Base-by-base conservation (phyloP, 495 filamentous ascomycete genomes). In the Penicillium lagena region DNA sequence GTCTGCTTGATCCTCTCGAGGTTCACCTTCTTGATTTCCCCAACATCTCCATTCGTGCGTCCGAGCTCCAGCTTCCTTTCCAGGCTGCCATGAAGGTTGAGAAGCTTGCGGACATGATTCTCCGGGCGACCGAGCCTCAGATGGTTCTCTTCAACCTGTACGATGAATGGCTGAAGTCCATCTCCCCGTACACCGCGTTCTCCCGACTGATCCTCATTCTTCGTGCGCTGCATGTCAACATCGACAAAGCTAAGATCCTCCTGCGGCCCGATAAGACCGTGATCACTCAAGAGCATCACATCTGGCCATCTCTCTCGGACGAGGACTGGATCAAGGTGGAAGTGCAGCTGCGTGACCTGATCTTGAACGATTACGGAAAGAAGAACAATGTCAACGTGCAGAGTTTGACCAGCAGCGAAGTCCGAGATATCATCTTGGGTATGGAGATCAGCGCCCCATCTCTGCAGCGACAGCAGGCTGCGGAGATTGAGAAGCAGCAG, bases 41-140 rank as follows among this genome's bases (percentile, higher is more conserved):
- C 35, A 99, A 99, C 58, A 99, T 99, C 49, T 96, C 91, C 9
- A 99, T 99, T 51, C 89, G 94, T 52, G 94, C 94, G 34, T 99
- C 94, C 1, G 94, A 99, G 69, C 71, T 99, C 45, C 94, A 99
- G 66, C 71, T 99, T 47, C 94, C 94, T 6, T 99, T 99, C 86
- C 94, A 99, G 64, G 94, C 94, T 37, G 94, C 94, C 4, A 99
- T 99, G 94, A 99, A 97, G 75, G 90, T 99, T 33, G 94, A 99
- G 68, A 97, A 96, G 63, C 76, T 99, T 28, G 94, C 91, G 45
- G 94, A 99, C 61, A 96, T 99, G 94, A 99, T 99, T 57, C 75
- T 99, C 34, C 86, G 90, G 41, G 94, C 94, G 10, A 97, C 94
- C 0, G 94, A 97, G 58, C 94, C 94, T 14, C 93, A 97, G 70